Base-by-base conservation (phyloP, 2,329 filamentous ascomycete species). In the Exophiala dermatitidis region DNA sequence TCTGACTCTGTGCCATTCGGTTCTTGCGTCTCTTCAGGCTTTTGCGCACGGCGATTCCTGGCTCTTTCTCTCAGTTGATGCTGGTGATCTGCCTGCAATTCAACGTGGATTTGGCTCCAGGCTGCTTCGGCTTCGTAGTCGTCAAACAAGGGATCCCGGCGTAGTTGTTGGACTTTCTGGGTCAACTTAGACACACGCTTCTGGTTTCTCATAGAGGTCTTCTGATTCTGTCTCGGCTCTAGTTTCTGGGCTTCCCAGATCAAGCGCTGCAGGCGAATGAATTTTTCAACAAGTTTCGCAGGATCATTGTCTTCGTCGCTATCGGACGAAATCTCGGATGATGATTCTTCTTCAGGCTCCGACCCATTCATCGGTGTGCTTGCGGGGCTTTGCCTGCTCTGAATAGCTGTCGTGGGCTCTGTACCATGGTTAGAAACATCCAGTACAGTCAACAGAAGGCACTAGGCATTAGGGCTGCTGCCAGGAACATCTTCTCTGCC, bases 61-160 rank as follows among this genome's bases (percentile, higher is more conserved):
- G 65, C 67, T 51, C 53, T 68, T 68, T 54, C 72, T 75, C 61
- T 40, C 42, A 59, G 32, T 9, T 19, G 19, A 12, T 57, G 41
- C 74, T 78, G 10, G 65, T n/a, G 71, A 71, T 1, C 74, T 41
- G 79, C 76, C 52, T 85, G 81, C 8, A 90, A 66, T 26, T 76
- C 70, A 33, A 82, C 75, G 37, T 75, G 77, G 55, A 78, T 77
- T 4, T 72, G 67, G 55, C 76, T 79, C 87, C 86, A 90, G 62
- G 79, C 72, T 54, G 79, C 73, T 52, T 87, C 81, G 3, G 85
- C 86, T 33, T 79, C 68, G 43, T 77, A 74, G 53, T 77, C 78
- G 65, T 91, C 86, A 63, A 90, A 90, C 2, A 91, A 71, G 10
- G 89, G 75, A 65, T 91, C 87, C 29, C 81, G 85, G 64, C 93